Percentiles rank a stretch among this genome's conserved stretches.
Conservation (phyloP, 2,329 filamentous ascomycete species). For the Pseudogymnoascus sp. region DNA sequence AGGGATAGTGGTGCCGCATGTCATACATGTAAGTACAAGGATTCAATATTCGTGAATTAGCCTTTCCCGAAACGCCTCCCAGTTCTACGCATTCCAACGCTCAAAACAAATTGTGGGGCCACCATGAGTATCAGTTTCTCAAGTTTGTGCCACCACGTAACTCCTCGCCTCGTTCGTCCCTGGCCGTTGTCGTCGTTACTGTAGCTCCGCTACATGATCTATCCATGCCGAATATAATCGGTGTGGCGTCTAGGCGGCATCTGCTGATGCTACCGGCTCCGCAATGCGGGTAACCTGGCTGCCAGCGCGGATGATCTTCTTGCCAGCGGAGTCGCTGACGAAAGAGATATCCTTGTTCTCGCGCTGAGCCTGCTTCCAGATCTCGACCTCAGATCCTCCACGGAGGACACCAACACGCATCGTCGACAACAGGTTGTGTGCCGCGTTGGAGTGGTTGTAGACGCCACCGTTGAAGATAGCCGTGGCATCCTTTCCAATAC, state of each 20-base stretch:
- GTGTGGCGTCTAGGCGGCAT: constrained; percentile 57
- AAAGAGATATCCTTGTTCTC: constrained; percentile 78
- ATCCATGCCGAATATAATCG: not conserved
- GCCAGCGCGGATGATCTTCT: constrained; percentile 80
- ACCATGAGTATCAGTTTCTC: not conserved
- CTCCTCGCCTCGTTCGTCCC: not conserved
- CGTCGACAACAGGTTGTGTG: constrained; percentile 80
- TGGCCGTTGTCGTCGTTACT: constrained; percentile 7
- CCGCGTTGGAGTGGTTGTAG: constrained; percentile 83
- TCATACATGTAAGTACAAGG: constrained; percentile 10
- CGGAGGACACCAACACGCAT: constrained; percentile 85
- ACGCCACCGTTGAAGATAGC: constrained; percentile 90
- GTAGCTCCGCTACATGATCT: not conserved
- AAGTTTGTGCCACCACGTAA: not conserved
- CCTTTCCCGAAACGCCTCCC: constrained; percentile 11
- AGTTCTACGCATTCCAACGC: constrained; percentile 9
- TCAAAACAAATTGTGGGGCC: constrained; percentile 2
- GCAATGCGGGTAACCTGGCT: constrained; percentile 77
- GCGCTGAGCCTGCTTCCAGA: constrained; percentile 81
- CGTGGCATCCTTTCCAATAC: constrained; percentile 80
- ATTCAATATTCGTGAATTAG: constrained; percentile 11
- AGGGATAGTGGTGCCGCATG: not conserved
- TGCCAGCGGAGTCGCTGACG: constrained; percentile 72
- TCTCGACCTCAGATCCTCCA: constrained; percentile 82
- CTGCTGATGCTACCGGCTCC: constrained; percentile 74